Percentiles rank a stretch among this genome's conserved stretches.
These are phyloP conservation scores for Lactarius sanguifluus DNA, from an alignment of 768 basidiomycete species.

Conservation along the genomic window DNA sequence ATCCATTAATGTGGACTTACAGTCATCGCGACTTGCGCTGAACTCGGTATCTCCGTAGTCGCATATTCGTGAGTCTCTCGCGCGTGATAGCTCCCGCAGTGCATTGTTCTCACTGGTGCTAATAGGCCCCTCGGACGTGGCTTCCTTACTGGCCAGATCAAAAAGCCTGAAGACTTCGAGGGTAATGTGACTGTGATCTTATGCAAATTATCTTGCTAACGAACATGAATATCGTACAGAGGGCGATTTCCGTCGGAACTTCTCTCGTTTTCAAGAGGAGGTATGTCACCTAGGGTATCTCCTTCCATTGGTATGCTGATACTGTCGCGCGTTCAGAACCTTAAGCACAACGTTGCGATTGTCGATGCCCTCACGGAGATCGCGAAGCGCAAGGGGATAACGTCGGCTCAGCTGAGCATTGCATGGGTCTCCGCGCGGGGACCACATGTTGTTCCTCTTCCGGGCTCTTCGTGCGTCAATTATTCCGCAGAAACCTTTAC, in stretches of 20 bases:
- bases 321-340: slow-evolving; percentile 34
- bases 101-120: not conserved
- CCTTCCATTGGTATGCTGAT: slow-evolving; percentile 13
- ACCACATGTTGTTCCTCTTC: slow-evolving; percentile 46
- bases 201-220: not conserved
- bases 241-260: slow-evolving; percentile 38
- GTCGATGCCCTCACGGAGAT: slow-evolving; percentile 44
- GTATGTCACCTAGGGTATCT: slow-evolving; percentile 20
- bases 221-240: slow-evolving; percentile 32
- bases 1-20: not conserved
- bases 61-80: slow-evolving; percentile 51
- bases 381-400: slow-evolving; percentile 44
- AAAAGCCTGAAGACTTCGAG: slow-evolving; percentile 38
- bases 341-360: slow-evolving; percentile 44
- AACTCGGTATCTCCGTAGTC: slow-evolving; percentile 57
- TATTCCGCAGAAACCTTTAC: not conserved
- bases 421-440: slow-evolving; percentile 43
- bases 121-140: slow-evolving; percentile 54
- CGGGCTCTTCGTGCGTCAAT: slow-evolving; percentile 43
- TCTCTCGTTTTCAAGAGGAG: slow-evolving; percentile 43
- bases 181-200: slow-evolving; percentile 20
- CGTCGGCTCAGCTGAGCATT: slow-evolving; percentile 42
- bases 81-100: not conserved
- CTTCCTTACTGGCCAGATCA: slow-evolving; percentile 53
- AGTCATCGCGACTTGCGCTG: slow-evolving; percentile 54